phyloP scores from a whole-genome alignment of 495 filamentous ascomycete species.

The Hypoxylon fuscum region DNA sequence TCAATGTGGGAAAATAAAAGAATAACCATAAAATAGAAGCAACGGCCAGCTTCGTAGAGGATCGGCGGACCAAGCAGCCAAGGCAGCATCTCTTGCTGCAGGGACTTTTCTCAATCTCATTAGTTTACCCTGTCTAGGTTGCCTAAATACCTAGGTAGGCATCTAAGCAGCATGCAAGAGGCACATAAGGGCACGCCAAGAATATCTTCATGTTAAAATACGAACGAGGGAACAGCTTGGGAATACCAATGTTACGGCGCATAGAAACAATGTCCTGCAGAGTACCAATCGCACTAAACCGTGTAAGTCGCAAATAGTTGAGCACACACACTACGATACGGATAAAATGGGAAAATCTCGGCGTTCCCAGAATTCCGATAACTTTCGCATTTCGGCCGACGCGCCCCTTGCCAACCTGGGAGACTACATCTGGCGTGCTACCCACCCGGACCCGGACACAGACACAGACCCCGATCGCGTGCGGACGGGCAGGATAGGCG shows the following conservation, averaged over 20 bases:
- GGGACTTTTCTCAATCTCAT: neutral
- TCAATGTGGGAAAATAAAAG: too few species aligned
- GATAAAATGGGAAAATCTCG: too few species aligned
- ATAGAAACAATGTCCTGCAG: neutral
- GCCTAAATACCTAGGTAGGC: too few species aligned
- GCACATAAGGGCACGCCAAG: slow-evolving; percentile 9
- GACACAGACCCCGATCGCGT: neutral
- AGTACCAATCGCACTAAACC: too few species aligned
- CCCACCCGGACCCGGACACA: neutral
- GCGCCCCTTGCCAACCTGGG: too few species aligned
- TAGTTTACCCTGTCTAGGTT: slow-evolving; percentile 8
- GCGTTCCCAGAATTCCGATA: too few species aligned
- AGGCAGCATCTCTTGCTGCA: neutral
- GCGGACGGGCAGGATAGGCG: too few species aligned
- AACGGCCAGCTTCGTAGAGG: slow-evolving; percentile 7
- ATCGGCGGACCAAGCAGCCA: neutral
- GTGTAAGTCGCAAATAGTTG: too few species aligned
- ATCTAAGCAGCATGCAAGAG: slow-evolving; percentile 18
- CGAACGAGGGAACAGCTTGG: slow-evolving; percentile 7
- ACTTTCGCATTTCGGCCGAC: too few species aligned
- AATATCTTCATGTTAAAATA: slow-evolving; percentile 27
- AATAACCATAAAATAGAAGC: neutral
- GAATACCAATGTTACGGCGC: too few species aligned
- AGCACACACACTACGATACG: too few species aligned
- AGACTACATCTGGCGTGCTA: neutral